These are phyloP conservation scores for Nidula microcarpa DNA, from an alignment of 768 basidiomycete genomes.

Conservation along the genomic window DNA sequence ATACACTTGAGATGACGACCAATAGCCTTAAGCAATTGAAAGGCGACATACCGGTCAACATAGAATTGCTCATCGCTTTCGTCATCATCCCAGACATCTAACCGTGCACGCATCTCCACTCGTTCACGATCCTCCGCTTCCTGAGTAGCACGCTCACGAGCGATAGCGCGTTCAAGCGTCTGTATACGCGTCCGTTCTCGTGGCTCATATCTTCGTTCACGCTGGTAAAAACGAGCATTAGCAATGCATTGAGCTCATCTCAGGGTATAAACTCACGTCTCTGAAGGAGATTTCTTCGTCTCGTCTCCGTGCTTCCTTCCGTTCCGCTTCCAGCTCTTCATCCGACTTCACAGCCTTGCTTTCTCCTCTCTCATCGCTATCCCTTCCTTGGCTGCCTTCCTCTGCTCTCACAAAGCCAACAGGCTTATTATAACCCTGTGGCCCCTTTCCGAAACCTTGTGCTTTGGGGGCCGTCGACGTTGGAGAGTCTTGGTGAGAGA, in stretches of 20 bases:
- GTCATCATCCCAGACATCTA: constrained; percentile 92
- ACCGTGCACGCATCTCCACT: constrained; percentile 71
- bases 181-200: constrained; percentile 82
- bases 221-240: constrained; percentile 38
- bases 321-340: constrained; percentile 81
- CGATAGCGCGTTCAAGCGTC: constrained; percentile 70
- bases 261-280: constrained; percentile 58
- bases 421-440: constrained; percentile 77
- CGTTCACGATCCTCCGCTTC: constrained; percentile 81
- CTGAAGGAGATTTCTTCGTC: constrained; percentile 84
- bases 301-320: constrained; percentile 68
- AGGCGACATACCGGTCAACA: constrained; percentile 65
- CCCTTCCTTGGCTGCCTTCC: constrained; percentile 29
- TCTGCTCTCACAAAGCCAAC: constrained; percentile 80
- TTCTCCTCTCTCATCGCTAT: constrained; percentile 24
- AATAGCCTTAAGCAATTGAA: not conserved
- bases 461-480: constrained; percentile 28
- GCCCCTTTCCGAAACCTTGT: constrained; percentile 59
- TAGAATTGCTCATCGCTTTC: constrained; percentile 93
- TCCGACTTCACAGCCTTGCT: constrained; percentile 63
- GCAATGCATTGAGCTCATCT: not conserved
- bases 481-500: constrained; percentile 25
- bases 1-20: not conserved
- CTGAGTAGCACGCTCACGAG: constrained; percentile 64
- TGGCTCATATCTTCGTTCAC: constrained; percentile 91